These are phyloP conservation scores for Hortaea sp. DNA, from an alignment of 2,329 filamentous ascomycete genomes.

Conservation along the genomic window DNA sequence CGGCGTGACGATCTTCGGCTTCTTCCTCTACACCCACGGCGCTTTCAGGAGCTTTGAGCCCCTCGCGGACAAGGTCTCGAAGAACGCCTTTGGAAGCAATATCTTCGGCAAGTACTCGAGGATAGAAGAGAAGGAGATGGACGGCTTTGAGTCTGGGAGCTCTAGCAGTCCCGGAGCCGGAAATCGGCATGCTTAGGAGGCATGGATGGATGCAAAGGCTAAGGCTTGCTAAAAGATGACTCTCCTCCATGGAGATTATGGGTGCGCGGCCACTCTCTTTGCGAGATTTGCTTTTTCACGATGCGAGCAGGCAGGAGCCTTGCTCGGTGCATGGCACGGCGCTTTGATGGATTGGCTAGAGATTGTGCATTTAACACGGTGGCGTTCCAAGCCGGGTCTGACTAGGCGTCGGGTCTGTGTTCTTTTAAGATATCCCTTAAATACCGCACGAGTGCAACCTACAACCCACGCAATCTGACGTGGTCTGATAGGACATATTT, in stretches of 20 bases:
- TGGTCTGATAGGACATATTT: no score
- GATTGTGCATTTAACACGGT: no score
- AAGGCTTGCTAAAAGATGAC: neutral
- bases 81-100: constrained; percentile 7
- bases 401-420: no score
- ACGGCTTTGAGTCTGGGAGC: constrained; percentile 5
- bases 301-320: no score
- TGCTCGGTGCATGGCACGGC: no score
- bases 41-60: constrained; percentile 1
- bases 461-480: no score
- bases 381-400: no score
- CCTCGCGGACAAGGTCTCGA: constrained; percentile 1
- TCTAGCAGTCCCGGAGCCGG: neutral
- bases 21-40: constrained; percentile 2
- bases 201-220: neutral
- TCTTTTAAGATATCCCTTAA: no score
- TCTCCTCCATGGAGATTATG: neutral
- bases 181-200: neutral
- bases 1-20: constrained; percentile 1
- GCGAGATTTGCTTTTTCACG: neutral
- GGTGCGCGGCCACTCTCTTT: neutral
- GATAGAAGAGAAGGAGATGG: constrained; percentile 12
- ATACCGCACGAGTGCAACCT: no score
- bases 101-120: constrained; percentile 11
- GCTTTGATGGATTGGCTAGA: no score